phyloP scores from a whole-genome alignment of 225 moss, liverwort and hornwort genomes.

The Bryoerythrophyllum caledonicum region DNA sequence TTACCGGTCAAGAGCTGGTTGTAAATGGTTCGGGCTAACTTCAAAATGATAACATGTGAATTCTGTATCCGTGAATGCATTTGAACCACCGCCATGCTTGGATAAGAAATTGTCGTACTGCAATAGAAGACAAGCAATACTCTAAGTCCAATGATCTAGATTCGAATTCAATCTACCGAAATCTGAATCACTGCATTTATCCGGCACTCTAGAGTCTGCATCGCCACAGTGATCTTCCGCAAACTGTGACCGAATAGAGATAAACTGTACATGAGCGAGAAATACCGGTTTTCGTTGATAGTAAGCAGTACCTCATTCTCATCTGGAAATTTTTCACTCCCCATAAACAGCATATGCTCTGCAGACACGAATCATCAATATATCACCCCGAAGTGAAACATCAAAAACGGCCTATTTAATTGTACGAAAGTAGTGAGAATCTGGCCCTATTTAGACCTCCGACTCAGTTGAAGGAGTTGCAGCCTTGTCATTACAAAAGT shows the following conservation, averaged over 20 bases:
- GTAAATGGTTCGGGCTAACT: slow-evolving; percentile 78
- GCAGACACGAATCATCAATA: slow-evolving; percentile 17
- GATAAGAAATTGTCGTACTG: slow-evolving; percentile 92
- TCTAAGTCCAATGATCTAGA: slow-evolving; percentile 6
- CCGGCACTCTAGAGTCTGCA: not conserved
- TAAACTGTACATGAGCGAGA: not conserved
- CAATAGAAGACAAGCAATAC: slow-evolving; percentile 19
- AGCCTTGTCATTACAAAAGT: not conserved
- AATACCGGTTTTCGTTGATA: not conserved
- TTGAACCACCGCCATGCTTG: slow-evolving; percentile 93
- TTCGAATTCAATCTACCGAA: not conserved
- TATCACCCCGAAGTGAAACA: not conserved
- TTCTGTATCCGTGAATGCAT: slow-evolving; percentile 94
- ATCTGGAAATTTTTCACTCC: slow-evolving; percentile 90
- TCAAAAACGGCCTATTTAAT: not conserved
- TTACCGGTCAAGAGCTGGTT: slow-evolving; percentile 88
- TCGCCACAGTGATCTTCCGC: not conserved
- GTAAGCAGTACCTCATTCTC: slow-evolving; percentile 77
- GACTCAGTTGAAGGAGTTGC: not conserved
- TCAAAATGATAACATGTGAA: slow-evolving; percentile 94
- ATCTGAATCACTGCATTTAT: not conserved
- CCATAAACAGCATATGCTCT: slow-evolving; percentile 99
- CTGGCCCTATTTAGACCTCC: too few relatives aligned
- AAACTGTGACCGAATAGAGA: not conserved
- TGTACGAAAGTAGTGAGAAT: not conserved